phyloP scores from a whole-genome alignment of 139 green algal genomes.

The Pleodorina starrii region DNA sequence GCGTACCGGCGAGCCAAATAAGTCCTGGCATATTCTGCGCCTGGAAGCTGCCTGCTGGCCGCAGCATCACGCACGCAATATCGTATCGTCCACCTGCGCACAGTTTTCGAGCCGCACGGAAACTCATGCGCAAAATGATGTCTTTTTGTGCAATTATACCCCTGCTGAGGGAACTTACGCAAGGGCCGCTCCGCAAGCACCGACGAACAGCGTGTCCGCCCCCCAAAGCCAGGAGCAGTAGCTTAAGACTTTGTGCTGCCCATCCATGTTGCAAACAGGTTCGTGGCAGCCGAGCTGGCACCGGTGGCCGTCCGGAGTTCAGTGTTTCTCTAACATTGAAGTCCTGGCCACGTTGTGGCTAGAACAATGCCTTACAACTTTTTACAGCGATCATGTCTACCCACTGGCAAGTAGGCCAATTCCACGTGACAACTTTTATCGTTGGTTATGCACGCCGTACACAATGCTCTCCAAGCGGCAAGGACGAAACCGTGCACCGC shows the following conservation, averaged over 20 bases:
- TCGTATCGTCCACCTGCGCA: constrained; percentile 25
- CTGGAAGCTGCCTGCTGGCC: neutral
- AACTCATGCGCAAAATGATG: neutral
- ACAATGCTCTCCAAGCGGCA: no score
- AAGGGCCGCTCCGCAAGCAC: neutral
- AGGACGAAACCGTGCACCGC: no score
- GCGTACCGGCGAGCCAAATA: constrained; percentile 18
- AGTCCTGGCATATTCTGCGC: neutral
- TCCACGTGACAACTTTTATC: no score
- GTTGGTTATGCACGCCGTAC: no score
- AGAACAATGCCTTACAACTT: no score
- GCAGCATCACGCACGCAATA: neutral
- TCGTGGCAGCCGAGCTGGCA: neutral
- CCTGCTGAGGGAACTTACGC: neutral
- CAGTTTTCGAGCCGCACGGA: neutral
- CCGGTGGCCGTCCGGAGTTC: neutral
- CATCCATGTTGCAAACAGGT: neutral
- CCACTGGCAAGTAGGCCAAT: no score
- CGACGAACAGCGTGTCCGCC: neutral
- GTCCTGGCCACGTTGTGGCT: no score
- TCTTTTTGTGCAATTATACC: neutral
- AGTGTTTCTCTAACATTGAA: neutral
- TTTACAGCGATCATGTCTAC: no score
- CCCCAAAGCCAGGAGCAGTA: constrained; percentile 8
- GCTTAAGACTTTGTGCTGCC: constrained; percentile 24